These are phyloP conservation scores for Ascosphaera pollenicola DNA, from an alignment of 2,329 filamentous ascomycete genomes.

Conservation along the genomic window DNA sequence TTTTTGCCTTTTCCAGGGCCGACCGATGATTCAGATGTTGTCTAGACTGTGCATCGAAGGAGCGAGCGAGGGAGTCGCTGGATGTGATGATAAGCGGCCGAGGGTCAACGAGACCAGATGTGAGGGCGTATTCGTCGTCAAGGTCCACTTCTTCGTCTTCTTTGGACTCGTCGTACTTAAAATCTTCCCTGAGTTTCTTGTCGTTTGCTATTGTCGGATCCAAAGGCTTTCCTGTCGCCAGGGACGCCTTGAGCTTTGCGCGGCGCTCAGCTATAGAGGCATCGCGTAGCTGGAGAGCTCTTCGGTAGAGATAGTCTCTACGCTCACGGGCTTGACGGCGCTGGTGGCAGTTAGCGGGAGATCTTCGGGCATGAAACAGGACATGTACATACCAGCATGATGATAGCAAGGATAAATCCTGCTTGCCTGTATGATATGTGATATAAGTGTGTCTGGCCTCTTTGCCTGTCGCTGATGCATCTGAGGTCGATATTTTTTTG, in stretches of 20 bases:
- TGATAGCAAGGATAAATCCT: too few relatives aligned
- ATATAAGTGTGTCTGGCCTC: too few relatives aligned
- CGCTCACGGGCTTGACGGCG: constrained; percentile 58
- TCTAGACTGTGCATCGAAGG: too few relatives aligned
- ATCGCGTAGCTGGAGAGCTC: constrained; percentile 67
- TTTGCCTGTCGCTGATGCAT: too few relatives aligned
- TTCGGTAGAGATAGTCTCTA: constrained; percentile 75
- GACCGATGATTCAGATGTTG: too few relatives aligned
- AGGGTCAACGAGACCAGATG: constrained; percentile 81
- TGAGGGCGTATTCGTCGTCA: constrained; percentile 74
- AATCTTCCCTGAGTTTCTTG: constrained; percentile 62
- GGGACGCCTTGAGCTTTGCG: constrained; percentile 61
- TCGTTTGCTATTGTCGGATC: constrained; percentile 71
- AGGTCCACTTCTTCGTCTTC: constrained; percentile 67
- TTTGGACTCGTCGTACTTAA: constrained; percentile 86
- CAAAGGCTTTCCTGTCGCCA: constrained; percentile 74
- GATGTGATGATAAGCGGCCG: constrained; percentile 79
- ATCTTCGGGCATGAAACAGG: neutral
- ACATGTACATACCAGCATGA: constrained; percentile 20
- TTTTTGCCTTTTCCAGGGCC: too few relatives aligned
- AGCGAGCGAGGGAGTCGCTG: too few relatives aligned
- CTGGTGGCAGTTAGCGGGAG: constrained; percentile 12
- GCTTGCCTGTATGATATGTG: too few relatives aligned
- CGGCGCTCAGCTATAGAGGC: constrained; percentile 85
- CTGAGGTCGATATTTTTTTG: too few relatives aligned